These are phyloP conservation scores for Bipolaris cookei DNA, from an alignment of 2,329 filamentous ascomycete genomes.

Conservation along the genomic window DNA sequence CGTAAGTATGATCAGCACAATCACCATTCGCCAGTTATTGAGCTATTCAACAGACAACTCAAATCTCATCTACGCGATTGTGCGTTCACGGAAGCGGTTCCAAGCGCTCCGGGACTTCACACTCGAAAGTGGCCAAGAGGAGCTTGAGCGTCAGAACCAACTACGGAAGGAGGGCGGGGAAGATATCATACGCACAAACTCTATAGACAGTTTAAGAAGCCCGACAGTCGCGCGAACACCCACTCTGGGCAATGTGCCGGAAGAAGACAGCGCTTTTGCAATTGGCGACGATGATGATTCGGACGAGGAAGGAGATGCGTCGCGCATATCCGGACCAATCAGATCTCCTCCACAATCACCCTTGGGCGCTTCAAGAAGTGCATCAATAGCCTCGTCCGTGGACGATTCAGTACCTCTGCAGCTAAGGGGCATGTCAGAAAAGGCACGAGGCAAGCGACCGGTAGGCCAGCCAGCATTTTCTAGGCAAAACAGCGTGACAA, in stretches of 20 bases:
- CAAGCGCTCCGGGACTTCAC: conserved; percentile 87
- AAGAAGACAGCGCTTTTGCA: conserved; percentile 81
- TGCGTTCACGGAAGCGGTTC: conserved; percentile 82
- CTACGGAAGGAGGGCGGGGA: conserved; percentile 66
- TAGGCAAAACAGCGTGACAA: conserved; percentile 86
- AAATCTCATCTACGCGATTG: conserved; percentile 77
- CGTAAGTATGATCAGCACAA: conserved; percentile 58
- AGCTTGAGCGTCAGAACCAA: conserved; percentile 81
- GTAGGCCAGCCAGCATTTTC: conserved; percentile 83
- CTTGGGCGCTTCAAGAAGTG: conserved; percentile 61
- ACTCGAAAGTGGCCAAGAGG: conserved; percentile 87
- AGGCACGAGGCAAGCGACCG: conserved; percentile 94
- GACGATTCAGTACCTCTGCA: conserved; percentile 85
- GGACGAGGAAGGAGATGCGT: conserved; percentile 67
- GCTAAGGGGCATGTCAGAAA: conserved; percentile 92
- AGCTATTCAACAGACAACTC: conserved; percentile 68
- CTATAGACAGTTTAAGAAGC: conserved; percentile 71
- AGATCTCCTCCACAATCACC: conserved; percentile 41
- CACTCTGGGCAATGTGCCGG: conserved; percentile 71
- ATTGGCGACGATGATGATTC: conserved; percentile 83
- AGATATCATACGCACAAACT: conserved; percentile 60
- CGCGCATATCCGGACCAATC: conserved; percentile 46
- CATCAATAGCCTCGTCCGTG: conserved; percentile 67
- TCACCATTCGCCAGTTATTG: conserved; percentile 19
- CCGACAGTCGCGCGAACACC: conserved; percentile 64